Evolutionary conservation across 331 rosid species (phyloP).

Genomic region (Stylosanthes scabra): DNA sequence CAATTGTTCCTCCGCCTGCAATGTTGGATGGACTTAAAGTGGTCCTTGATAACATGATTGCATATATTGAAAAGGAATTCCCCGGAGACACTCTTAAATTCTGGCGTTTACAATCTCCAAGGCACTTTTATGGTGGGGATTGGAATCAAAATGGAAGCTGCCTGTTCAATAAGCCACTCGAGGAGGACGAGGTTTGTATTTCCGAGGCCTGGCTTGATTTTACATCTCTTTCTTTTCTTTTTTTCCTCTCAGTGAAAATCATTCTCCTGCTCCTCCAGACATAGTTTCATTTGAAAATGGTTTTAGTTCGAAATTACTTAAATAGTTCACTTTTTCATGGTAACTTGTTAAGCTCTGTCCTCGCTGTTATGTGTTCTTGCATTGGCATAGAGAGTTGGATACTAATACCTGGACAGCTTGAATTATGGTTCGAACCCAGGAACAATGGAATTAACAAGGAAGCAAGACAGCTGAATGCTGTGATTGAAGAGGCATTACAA

Average conservation of each 20-base stretch:
- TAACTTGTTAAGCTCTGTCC: slow-evolving; percentile 22
- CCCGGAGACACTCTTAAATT: slow-evolving; percentile 70
- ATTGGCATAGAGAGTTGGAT: slow-evolving; percentile 30
- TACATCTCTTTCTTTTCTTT: slow-evolving; percentile 2
- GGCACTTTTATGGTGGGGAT: slow-evolving; percentile 92
- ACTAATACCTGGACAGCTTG: slow-evolving; percentile 74
- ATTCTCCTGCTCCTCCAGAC: slow-evolving; percentile 7
- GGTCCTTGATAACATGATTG: slow-evolving; percentile 65
- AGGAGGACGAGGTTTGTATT: slow-evolving; percentile 68
- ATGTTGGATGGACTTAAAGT: slow-evolving; percentile 77
- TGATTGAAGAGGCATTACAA: slow-evolving; percentile 63
- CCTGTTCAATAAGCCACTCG: slow-evolving; percentile 76
- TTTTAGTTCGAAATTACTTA: neutral
- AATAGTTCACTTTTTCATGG: neutral
- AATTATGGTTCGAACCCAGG: slow-evolving; percentile 87
- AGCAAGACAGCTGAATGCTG: slow-evolving; percentile 68
- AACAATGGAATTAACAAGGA: slow-evolving; percentile 87
- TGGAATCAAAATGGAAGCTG: slow-evolving; percentile 99
- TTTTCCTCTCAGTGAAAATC: neutral
- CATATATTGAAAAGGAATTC: slow-evolving; percentile 64
- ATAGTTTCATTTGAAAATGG: slow-evolving; percentile 21
- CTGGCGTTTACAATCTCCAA: slow-evolving; percentile 93
- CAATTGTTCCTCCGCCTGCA: slow-evolving; percentile 69
- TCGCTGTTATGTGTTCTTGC: neutral
- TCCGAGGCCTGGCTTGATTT: slow-evolving; percentile 28